Evolutionary conservation across 2,329 filamentous ascomycete genomes (phyloP), one percentile per base, ranked within the genome.

Genomic region (Sporothrix inflata): DNA sequence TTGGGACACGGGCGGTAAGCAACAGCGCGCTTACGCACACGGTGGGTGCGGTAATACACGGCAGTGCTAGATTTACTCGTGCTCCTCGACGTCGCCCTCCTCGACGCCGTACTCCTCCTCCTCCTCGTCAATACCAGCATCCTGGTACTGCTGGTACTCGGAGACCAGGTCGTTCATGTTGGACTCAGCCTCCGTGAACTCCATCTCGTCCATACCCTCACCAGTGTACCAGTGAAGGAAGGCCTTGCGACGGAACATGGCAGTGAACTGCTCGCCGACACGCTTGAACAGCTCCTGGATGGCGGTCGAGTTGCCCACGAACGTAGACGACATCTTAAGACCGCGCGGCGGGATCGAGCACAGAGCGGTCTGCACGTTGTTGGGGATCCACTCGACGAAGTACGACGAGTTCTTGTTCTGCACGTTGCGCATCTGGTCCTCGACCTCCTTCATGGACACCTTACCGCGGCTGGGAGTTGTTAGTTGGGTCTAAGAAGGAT

Each of bases 201-300:
- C 96, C 96, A 99, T 98, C 92, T 99, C 96, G 86, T 99, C 96
- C 96, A 99, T 99, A 87, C 96, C 96, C 90, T 99, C 96, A 82
- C 94, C 94, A 90, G 96, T 99, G 88, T 99, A 99, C 96, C 96
- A 99, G 89, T 98, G 96, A 90, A 99, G 93, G 94, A 99, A 99
- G 91, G 96, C 96, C 93, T 98, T 99, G 87, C 96, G 94, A 87
- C 96, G 91, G 92, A 99, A 99, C 96, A 99, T 99, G 83, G 94
- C 96, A 86, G 92, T 94, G 91, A 99, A 99, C 88, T 99, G 96
- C 85, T 99, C 96, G 82, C 96, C 96, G 79, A 99, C 88, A 90
- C 96, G 95, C 94, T 99, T 98, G 93, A 99, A 99, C 80, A 99
- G 93, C 88, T 99, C 96, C 89, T 99, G 96, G 86, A 99, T 99